A percentile compares a stretch with the other conserved stretches of the same genome.
Conservation (phyloP, 2,329 filamentous ascomycete species). For the Lachnellula occidentalis region DNA sequence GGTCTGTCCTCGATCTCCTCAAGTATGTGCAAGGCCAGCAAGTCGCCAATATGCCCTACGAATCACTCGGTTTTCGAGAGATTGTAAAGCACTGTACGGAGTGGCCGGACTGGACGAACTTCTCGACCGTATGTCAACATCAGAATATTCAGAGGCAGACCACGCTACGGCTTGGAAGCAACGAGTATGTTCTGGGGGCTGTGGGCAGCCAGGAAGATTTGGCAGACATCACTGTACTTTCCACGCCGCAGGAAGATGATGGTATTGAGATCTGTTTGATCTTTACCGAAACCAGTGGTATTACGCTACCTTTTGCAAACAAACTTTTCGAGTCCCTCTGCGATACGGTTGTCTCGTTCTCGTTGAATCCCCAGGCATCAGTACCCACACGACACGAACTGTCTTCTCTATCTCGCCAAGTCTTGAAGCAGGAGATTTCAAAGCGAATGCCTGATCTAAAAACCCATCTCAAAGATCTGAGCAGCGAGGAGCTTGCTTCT, state of each 20-base stretch:
- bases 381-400: slow-evolving; percentile 1
- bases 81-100: slow-evolving; percentile 15
- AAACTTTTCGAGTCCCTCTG: slow-evolving; percentile 7
- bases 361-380: neutral
- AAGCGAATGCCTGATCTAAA: neutral
- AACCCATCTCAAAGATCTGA: neutral
- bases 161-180: slow-evolving; percentile 4
- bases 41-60: slow-evolving; percentile 14
- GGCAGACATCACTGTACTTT: slow-evolving; percentile 11
- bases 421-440: neutral
- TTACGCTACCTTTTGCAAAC: slow-evolving; percentile 2
- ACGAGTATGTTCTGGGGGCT: slow-evolving; percentile 7
- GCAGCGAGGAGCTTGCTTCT: neutral
- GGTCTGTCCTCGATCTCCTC: slow-evolving; percentile 10
- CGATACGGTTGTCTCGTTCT: slow-evolving; percentile 1
- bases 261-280: slow-evolving; percentile 10
- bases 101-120: slow-evolving; percentile 15
- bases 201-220: slow-evolving; percentile 11
- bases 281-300: slow-evolving; percentile 4
- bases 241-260: slow-evolving; percentile 5
- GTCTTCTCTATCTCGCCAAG: neutral
- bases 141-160: slow-evolving; percentile 11
- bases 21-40: slow-evolving; percentile 9
- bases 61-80: slow-evolving; percentile 14
- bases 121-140: slow-evolving; percentile 12